Evolutionary conservation across 306 rosid species (phyloP), one percentile per base, ranked within the genome.

Genomic region (Cicer pinnatifidum): DNA sequence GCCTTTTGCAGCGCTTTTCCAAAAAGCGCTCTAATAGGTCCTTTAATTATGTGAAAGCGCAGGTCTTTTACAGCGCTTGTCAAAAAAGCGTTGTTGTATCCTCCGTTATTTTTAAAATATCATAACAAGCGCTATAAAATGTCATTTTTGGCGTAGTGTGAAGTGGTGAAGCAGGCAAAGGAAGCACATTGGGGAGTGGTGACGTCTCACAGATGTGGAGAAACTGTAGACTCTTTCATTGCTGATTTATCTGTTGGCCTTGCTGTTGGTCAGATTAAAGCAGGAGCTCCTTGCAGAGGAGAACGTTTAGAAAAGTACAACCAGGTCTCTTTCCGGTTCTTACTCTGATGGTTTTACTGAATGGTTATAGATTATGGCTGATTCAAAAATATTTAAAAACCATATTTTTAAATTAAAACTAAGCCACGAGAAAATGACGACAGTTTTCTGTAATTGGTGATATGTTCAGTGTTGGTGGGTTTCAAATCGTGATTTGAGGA

Each of bases 221-320:
- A 94, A 88, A 91, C 95, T 50, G 84, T 84, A 62, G 99, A 91
- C 59, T 84, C 96, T 63, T 91, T 94, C 78, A 87, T 94, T 46
- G 96, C 99, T 9, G 99, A 94, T 81, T 88, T 94, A 62, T 83
- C 99, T 20, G 99, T 94, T 54, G 99, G 99, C 73, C 92, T 94
- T 9, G 85, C 95, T 60, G 80, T 88, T 8, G 91, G 93, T 84
- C 97, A 89, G 83, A 87, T 94, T 76, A 94, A 94, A 84, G 91
- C 96, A 72, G 99, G 97, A 53, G 97, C 97, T 77, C 99, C 99
- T 70, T 94, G 96, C 88, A 86, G 99, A 84, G 96, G 97, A 79
- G 99, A 94, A 88, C 88, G 96, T 43, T 85, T 94, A 71, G 94
- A 92, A 19, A 94, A 91, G 85, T 91, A 94, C 75, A 94, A 91